A percentile compares a stretch with the other conserved stretches of the same genome.
Conservation (phyloP, 805 yeast genomes). For the Yarrowia sp. region DNA sequence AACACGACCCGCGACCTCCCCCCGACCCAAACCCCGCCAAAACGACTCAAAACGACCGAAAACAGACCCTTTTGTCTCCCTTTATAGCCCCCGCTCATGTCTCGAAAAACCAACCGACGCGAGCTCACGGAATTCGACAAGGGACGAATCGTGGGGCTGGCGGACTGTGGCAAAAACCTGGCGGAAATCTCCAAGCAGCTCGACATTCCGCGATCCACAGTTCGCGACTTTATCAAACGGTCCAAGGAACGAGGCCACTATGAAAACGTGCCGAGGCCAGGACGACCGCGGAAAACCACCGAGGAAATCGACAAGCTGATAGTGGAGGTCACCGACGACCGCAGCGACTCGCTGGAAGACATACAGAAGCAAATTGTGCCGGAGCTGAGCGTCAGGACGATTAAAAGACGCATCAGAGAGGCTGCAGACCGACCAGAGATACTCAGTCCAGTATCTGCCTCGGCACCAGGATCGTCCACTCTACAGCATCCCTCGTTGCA, state of each 20-base stretch:
- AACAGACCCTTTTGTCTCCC: no score
- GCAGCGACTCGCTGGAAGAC: conserved; percentile 23
- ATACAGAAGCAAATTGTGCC: conserved; percentile 26
- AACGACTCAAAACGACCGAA: no score
- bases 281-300: conserved; percentile 26
- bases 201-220: conserved; percentile 27
- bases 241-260: conserved; percentile 27
- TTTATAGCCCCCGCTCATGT: background rate
- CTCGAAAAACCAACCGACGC: conserved; percentile 27
- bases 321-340: conserved; percentile 22
- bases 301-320: conserved; percentile 25
- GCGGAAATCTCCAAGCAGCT: conserved; percentile 26
- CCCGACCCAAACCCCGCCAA: background rate
- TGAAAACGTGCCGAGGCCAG: conserved; percentile 25
- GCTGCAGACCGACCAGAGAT: conserved; percentile 13
- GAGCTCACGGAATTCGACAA: conserved; percentile 27
- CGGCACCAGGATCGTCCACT: background rate
- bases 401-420: conserved; percentile 25
- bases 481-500: background rate
- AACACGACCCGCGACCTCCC: background rate
- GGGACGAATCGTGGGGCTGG: conserved; percentile 27
- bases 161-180: conserved; percentile 26
- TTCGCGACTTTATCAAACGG: conserved; percentile 27
- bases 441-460: background rate
- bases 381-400: conserved; percentile 24